Conservation (phyloP, 2,329 filamentous ascomycete species). For the Verticillium tricorpus region DNA sequence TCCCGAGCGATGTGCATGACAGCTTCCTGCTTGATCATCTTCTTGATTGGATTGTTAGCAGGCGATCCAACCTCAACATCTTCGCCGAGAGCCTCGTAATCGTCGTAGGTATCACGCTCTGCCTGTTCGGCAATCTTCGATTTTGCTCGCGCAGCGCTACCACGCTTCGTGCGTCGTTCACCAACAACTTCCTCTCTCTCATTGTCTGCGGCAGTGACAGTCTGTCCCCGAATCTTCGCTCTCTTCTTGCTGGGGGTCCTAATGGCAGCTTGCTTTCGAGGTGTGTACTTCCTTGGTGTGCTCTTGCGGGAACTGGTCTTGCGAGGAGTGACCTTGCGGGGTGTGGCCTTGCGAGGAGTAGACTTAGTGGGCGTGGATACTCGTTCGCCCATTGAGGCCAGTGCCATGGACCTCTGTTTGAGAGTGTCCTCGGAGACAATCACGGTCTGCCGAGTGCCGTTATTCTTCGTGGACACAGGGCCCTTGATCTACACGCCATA, state of each 20-base stretch:
- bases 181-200: background rate
- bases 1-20: background rate
- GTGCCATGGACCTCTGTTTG: background rate
- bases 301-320: background rate
- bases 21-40: background rate
- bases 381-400: background rate
- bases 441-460: background rate
- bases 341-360: background rate
- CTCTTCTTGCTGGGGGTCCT: background rate
- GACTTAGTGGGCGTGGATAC: background rate
- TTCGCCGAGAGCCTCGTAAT: background rate
- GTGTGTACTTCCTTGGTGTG: background rate
- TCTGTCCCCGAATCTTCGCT: background rate
- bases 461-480: background rate
- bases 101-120: background rate
- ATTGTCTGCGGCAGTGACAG: background rate
- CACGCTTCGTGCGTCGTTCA: background rate
- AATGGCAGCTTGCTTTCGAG: background rate
- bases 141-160: constrained; percentile 4
- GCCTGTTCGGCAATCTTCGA: background rate
- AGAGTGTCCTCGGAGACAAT: background rate
- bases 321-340: background rate
- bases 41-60: background rate
- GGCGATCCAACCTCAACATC: background rate
- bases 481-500: background rate